A percentile compares a stretch with the other conserved stretches of the same genome.
Conservation (phyloP, 768 basidiomycete species). For the Naganishia friedmannii region DNA sequence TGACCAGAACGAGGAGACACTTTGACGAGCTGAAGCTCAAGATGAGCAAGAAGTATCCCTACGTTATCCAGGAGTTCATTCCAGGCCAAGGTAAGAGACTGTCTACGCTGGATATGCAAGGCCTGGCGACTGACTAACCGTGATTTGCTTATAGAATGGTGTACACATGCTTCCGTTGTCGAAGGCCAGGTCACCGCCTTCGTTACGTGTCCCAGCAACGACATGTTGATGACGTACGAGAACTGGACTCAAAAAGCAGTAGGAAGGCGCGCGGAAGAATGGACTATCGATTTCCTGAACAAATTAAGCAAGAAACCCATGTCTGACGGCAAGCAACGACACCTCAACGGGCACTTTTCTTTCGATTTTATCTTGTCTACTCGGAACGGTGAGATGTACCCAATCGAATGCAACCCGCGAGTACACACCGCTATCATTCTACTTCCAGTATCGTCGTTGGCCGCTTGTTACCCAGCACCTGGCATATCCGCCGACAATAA, state of each 20-base stretch:
- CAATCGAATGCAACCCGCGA: slow-evolving; percentile 52
- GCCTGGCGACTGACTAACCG: neutral
- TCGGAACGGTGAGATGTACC: slow-evolving; percentile 46
- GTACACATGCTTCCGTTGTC: slow-evolving; percentile 51
- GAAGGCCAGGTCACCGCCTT: slow-evolving; percentile 48
- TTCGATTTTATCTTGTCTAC: slow-evolving; percentile 51
- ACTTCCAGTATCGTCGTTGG: slow-evolving; percentile 38
- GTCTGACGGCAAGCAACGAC: slow-evolving; percentile 33
- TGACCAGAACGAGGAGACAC: slow-evolving; percentile 36
- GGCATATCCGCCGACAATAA: neutral
- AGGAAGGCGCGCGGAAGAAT: slow-evolving; percentile 43
- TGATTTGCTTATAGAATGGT: slow-evolving; percentile 40
- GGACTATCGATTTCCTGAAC: slow-evolving; percentile 45
- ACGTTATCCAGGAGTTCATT: slow-evolving; percentile 52
- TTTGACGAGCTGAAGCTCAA: slow-evolving; percentile 37
- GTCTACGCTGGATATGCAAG: neutral
- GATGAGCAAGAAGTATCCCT: slow-evolving; percentile 41
- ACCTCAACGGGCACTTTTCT: slow-evolving; percentile 49
- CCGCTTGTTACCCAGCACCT: slow-evolving; percentile 35
- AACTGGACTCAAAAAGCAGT: slow-evolving; percentile 40
- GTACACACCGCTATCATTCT: slow-evolving; percentile 51
- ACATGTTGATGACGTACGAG: slow-evolving; percentile 54
- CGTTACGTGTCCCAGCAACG: slow-evolving; percentile 50
- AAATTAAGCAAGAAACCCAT: slow-evolving; percentile 37
- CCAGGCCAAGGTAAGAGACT: slow-evolving; percentile 45